phyloP scores from a whole-genome alignment of 768 basidiomycete genomes.

The Krasilnikovozyma curviuscula region DNA sequence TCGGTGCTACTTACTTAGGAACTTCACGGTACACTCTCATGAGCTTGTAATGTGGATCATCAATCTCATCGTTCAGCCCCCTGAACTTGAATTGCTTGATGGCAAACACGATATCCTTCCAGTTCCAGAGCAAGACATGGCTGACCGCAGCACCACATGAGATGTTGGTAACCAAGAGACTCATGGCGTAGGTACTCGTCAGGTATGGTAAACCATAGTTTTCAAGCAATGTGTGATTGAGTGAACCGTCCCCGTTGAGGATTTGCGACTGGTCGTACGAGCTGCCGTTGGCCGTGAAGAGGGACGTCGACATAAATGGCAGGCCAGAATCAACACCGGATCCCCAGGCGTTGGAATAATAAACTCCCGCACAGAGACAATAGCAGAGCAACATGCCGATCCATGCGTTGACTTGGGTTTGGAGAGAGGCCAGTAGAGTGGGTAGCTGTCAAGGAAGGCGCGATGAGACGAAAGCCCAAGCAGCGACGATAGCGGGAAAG shows the following conservation, averaged over 20 bases:
- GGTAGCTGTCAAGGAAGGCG: no score
- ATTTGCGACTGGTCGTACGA: conserved; percentile 37
- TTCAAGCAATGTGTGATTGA: conserved; percentile 34
- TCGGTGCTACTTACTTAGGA: no score
- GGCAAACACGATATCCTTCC: conserved; percentile 33
- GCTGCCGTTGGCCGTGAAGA: conserved; percentile 33
- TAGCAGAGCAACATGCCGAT: conserved; percentile 37
- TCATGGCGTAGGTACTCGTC: conserved; percentile 35
- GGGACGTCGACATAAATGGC: conserved; percentile 32
- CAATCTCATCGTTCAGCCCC: conserved; percentile 28
- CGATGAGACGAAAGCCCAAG: no score
- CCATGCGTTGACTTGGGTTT: conserved; percentile 29
- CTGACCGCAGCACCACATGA: conserved; percentile 36
- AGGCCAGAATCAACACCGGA: conserved; percentile 31
- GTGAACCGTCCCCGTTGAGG: conserved; percentile 32
- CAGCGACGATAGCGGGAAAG: no score
- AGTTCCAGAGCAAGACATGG: conserved; percentile 37
- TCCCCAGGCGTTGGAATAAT: conserved; percentile 36
- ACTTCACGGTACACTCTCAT: conserved; percentile 22
- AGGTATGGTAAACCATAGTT: conserved; percentile 25
- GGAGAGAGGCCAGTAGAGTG: conserved; percentile 39
- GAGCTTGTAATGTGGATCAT: conserved; percentile 34
- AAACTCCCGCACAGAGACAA: conserved; percentile 30
- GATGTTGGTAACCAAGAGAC: conserved; percentile 36
- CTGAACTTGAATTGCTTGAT: conserved; percentile 9